Base-by-base conservation (phyloP, 805 yeast species). In the Candida methanosorbosa region DNA sequence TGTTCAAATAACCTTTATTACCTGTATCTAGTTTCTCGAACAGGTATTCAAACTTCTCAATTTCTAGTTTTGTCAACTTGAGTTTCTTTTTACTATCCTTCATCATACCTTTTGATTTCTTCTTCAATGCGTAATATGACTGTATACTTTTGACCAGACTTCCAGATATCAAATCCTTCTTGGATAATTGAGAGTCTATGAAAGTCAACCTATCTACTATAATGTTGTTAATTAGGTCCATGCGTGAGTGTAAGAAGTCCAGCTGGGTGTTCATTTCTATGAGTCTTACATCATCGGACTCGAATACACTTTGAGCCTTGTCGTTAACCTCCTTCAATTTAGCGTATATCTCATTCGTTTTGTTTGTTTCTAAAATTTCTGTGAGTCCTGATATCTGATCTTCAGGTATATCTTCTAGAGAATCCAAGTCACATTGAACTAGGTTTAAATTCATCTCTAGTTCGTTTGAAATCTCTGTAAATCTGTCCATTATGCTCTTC, bases 41-140 rank as follows among this genome's bases (percentile, higher is more conserved):
- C 13, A 66, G 60, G 4, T 63, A 45, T 40, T 65, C 70, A 42
- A 64, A 64, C 35, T 67, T 70, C 29, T 60, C 67, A 16, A 61
- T 23, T 15, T 38, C 37, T 4, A 18, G 11, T 9, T 23, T 23
- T 4, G 27, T 22, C 5, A 30, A 21, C 11, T 31, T 25, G 5
- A 24, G n/a, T 24, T 31, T 31, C n/a, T 4, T 17, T 15, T 15
- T 22, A 16, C 15, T 22, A 12, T 22, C 22, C 12, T 29, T 21
- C 13, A 4, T 14, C 9, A 9, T 9, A 8, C 11, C 23, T 21
- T 21, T 21, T 21, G 23, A 9, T 21, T 21, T 21, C 23, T 21
- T 21, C 11, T 21, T 21, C 11, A 21, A 9, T 11, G 13, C 1
- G 63, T 59, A 7, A 64, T 52, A 29, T 61, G 36, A 31, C 50